Conservation (phyloP, 2,329 filamentous ascomycete genomes). For the Fusarium metavorans region DNA sequence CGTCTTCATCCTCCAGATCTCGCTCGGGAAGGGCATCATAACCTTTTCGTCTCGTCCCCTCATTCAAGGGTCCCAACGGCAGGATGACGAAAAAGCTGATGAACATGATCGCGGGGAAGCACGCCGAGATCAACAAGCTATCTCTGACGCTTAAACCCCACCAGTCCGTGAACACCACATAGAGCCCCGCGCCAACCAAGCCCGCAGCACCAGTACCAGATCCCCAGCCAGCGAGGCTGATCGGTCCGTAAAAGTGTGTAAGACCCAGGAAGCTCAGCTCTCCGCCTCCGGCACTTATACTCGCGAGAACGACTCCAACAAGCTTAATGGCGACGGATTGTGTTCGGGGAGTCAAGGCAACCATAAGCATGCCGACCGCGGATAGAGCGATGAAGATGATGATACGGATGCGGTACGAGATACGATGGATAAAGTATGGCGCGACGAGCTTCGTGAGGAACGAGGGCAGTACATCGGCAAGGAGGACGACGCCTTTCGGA, state of each 20-base stretch:
- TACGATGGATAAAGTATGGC: constrained; percentile 91
- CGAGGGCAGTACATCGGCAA: constrained; percentile 91
- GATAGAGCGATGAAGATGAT: constrained; percentile 81
- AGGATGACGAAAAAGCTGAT: constrained; percentile 87
- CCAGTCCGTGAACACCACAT: constrained; percentile 86
- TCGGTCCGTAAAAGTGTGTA: constrained; percentile 92
- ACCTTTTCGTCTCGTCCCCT: constrained; percentile 55
- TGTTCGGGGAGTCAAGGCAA: constrained; percentile 80
- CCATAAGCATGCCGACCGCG: constrained; percentile 86
- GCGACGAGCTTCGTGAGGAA: constrained; percentile 89
- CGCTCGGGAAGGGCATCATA: constrained; percentile 65
- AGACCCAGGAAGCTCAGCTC: constrained; percentile 92
- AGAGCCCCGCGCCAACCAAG: constrained; percentile 86
- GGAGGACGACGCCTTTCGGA: constrained; percentile 91
- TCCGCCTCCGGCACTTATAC: constrained; percentile 85
- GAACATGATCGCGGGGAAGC: constrained; percentile 85
- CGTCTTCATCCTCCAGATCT: constrained; percentile 52
- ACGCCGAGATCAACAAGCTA: constrained; percentile 82
- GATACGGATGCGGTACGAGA: constrained; percentile 84
- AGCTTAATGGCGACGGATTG: constrained; percentile 80
- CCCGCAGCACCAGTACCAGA: constrained; percentile 93
- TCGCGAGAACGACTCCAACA: constrained; percentile 85
- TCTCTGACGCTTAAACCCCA: constrained; percentile 79
- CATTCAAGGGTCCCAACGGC: constrained; percentile 74
- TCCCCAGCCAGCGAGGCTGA: constrained; percentile 90